Base-by-base conservation (phyloP, 2,329 filamentous ascomycete genomes). In the Ascochyta lentis region DNA sequence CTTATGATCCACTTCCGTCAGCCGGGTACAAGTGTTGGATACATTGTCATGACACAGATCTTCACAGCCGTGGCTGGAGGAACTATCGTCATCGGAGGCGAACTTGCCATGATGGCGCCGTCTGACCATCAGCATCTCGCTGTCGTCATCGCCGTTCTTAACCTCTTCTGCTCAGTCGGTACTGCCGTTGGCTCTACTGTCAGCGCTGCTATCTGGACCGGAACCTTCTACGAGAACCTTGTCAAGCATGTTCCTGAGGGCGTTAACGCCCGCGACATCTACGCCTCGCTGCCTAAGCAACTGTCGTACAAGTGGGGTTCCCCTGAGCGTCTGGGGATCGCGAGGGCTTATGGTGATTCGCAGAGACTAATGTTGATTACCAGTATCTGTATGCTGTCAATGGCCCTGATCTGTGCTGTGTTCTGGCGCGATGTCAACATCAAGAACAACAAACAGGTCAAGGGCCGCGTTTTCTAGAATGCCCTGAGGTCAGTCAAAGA, bases 131-230 rank as follows among this genome's bases (percentile, higher is more conserved):
- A 66, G 41, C 59, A 66, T 24, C 55, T 56, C 34, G 61, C 63
- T 3, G 58, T 63, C 41, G 56, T 64, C 19, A 54, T 67, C 31
- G 64, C 64, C 6, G 78, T 89, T 56, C 79, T 86, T 44, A 79
- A 83, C n/a, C 80, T 89, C 10, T 83, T 85, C 39, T 80, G 83
- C 61, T 83, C 81, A 55, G 81, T 89, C 56, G 87, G 72, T 34
- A 66, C 65, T 31, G 68, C 71, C 1, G 64, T 68, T 15, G 71
- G 72, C n/a, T 63, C 55, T 12, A 81, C 85, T 2, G 80, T 89
- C 35, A 82, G 85, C 0, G 81, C 81, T 0, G 85, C 86, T 4
- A 84, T 89, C 58, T 89, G 86, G 86, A 84, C 82, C 0, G 78
- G 80, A 48, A 81, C 81, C 1, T 83, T 89, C 60, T 80, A 79